These are phyloP conservation scores for Vigna radiata DNA, from an alignment of 306 rosid genomes.

Conservation along the genomic window DNA sequence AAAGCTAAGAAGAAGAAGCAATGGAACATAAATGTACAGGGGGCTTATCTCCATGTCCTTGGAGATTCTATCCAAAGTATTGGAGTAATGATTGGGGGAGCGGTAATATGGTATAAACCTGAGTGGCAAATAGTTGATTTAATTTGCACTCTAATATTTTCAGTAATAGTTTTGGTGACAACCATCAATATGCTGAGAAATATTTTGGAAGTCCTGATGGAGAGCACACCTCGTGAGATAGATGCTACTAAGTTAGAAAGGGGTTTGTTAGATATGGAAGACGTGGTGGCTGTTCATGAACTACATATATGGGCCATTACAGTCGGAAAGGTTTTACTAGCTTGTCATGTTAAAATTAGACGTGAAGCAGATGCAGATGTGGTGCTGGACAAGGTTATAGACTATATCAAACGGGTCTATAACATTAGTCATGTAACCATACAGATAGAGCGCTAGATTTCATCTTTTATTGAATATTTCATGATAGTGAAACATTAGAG, in stretches of 20 bases:
- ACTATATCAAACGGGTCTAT: conserved; percentile 73
- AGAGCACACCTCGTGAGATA: conserved; percentile 81
- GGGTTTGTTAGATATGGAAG: conserved; percentile 73
- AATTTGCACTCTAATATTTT: conserved; percentile 74
- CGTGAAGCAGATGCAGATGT: conserved; percentile 83
- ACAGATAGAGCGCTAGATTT: conserved; percentile 70
- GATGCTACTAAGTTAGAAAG: conserved; percentile 70
- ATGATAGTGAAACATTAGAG: conserved; percentile 27
- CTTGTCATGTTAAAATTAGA: conserved; percentile 78
- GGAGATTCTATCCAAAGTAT: conserved; percentile 79
- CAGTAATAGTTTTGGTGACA: conserved; percentile 71
- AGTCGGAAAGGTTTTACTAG: conserved; percentile 73
- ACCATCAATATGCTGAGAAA: conserved; percentile 71
- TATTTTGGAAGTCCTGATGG: conserved; percentile 81
- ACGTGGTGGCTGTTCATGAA: conserved; percentile 81
- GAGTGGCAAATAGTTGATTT: conserved; percentile 72
- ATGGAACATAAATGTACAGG: conserved; percentile 67
- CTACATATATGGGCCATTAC: conserved; percentile 87
- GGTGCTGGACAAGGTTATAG: conserved; percentile 69
- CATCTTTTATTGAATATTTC: neutral
- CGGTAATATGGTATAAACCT: conserved; percentile 73
- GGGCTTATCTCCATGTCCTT: conserved; percentile 86
- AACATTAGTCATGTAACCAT: conserved; percentile 83
- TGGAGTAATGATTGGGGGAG: conserved; percentile 89
- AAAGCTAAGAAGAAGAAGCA: conserved; percentile 53